These are phyloP conservation scores for Starmerella lactis-condensi DNA, from an alignment of 805 yeast genomes.

Conservation along the genomic window DNA sequence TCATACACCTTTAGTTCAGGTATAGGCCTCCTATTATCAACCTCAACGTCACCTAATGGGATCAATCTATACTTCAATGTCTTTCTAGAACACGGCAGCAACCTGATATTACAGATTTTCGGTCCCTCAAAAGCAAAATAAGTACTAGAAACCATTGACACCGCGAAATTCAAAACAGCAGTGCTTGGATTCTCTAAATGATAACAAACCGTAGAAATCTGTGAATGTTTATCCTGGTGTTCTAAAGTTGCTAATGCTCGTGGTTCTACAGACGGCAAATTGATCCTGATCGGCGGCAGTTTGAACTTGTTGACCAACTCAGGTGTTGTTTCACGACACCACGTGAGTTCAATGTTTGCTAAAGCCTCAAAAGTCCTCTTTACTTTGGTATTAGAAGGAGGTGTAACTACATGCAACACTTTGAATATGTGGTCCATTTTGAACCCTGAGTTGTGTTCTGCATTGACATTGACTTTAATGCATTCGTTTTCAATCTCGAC, in stretches of 20 bases:
- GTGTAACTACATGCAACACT: too few relatives aligned
- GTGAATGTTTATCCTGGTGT: slow-evolving; percentile 15
- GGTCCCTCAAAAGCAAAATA: slow-evolving; percentile 26
- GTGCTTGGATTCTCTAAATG: slow-evolving; percentile 60
- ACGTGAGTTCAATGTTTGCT: slow-evolving; percentile 19
- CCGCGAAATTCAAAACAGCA: slow-evolving; percentile 43
- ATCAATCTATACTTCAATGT: slow-evolving; percentile 17
- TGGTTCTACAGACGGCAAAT: slow-evolving; percentile 17
- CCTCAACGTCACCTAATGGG: slow-evolving; percentile 18
- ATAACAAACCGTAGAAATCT: slow-evolving; percentile 26
- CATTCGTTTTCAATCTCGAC: slow-evolving; percentile 6
- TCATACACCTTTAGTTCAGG: slow-evolving; percentile 55
- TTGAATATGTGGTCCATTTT: too few relatives aligned
- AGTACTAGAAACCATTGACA: slow-evolving; percentile 27
- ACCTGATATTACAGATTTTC: slow-evolving; percentile 25
- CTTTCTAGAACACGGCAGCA: slow-evolving; percentile 43
- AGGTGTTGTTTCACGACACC: slow-evolving; percentile 18
- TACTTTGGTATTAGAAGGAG: too few relatives aligned
- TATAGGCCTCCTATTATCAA: slow-evolving; percentile 21
- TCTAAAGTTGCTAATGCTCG: slow-evolving; percentile 12
- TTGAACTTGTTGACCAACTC: slow-evolving; percentile 9
- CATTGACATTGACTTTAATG: slow-evolving; percentile 6
- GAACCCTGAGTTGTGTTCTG: slow-evolving; percentile 8
- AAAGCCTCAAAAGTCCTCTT: slow-evolving; percentile 14
- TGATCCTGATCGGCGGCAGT: slow-evolving; percentile 14